Evolutionary conservation across 495 filamentous ascomycete genomes (phyloP).

Genomic region (Paragyromitra xinjiangensis): DNA sequence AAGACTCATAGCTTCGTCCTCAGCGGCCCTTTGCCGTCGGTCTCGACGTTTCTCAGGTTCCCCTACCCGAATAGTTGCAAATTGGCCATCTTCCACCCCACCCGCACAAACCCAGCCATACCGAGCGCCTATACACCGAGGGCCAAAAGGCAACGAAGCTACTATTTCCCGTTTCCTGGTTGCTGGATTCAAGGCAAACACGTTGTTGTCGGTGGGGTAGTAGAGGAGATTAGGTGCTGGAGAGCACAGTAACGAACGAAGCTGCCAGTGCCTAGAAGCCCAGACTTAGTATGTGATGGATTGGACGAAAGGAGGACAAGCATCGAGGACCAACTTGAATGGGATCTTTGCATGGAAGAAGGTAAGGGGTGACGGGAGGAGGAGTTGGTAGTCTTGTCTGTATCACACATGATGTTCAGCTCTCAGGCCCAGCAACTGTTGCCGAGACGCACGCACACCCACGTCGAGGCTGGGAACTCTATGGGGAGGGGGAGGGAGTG

Average conservation of each 20-base stretch:
- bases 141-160: slow-evolving; percentile 79
- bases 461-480: slow-evolving; percentile 13
- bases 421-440: slow-evolving; percentile 25
- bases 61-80: slow-evolving; percentile 75
- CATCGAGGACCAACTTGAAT: slow-evolving; percentile 52
- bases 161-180: slow-evolving; percentile 78
- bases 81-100: slow-evolving; percentile 81
- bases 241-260: slow-evolving; percentile 87
- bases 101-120: slow-evolving; percentile 91
- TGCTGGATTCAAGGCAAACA: slow-evolving; percentile 76
- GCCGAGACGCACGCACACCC: slow-evolving; percentile 13
- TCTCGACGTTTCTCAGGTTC: slow-evolving; percentile 51
- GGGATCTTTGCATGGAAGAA: slow-evolving; percentile 58
- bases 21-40: slow-evolving; percentile 27
- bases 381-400: slow-evolving; percentile 53
- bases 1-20: slow-evolving; percentile 20
- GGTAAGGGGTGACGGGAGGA: slow-evolving; percentile 54
- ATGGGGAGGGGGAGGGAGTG: slow-evolving; percentile 2
- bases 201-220: slow-evolving; percentile 76
- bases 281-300: slow-evolving; percentile 17
- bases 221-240: slow-evolving; percentile 79
- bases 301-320: not conserved
- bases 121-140: slow-evolving; percentile 82
- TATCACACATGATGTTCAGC: slow-evolving; percentile 37
- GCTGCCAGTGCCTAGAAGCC: slow-evolving; percentile 79